Percentiles rank a stretch among this genome's conserved stretches.
These are phyloP conservation scores for Cubamyces lactineus DNA, from an alignment of 768 basidiomycete genomes.

Conservation along the genomic window DNA sequence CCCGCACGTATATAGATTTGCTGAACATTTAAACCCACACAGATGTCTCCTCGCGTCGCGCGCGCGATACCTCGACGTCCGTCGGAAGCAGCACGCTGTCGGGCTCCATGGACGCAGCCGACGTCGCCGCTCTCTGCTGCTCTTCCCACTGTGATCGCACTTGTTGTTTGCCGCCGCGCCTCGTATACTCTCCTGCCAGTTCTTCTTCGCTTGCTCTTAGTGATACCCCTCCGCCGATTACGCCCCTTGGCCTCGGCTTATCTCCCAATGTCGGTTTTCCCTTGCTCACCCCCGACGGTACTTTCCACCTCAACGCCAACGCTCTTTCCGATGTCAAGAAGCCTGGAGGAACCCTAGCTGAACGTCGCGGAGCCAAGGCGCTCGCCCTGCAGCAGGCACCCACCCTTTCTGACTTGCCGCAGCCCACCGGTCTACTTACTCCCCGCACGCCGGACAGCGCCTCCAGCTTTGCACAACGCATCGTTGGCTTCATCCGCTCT, in stretches of 20 bases:
- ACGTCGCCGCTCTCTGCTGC: neutral
- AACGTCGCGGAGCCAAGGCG: constrained; percentile 13
- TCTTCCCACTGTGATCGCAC: constrained; percentile 11
- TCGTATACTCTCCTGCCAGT: constrained; percentile 18
- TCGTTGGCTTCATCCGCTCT: constrained; percentile 20
- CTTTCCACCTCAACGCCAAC: neutral
- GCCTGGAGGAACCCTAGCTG: constrained; percentile 3
- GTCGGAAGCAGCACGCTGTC: neutral
- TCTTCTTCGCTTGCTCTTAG: constrained; percentile 8
- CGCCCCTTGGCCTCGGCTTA: neutral
- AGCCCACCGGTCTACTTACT: neutral
- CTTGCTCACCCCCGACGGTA: neutral
- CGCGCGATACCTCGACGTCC: too few species aligned
- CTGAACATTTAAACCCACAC: neutral
- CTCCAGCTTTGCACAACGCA: constrained; percentile 11
- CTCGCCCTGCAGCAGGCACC: constrained; percentile 3
- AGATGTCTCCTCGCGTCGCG: neutral
- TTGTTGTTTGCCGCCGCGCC: constrained; percentile 14
- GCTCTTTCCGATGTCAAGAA: neutral
- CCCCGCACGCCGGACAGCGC: constrained; percentile 6
- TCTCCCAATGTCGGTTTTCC: neutral
- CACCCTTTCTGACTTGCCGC: neutral
- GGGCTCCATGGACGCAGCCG: neutral
- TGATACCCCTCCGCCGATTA: neutral
- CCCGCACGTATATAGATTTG: neutral